Base-by-base conservation (phyloP, 164 flowering plant species). In the Nymphaea thermarum region DNA sequence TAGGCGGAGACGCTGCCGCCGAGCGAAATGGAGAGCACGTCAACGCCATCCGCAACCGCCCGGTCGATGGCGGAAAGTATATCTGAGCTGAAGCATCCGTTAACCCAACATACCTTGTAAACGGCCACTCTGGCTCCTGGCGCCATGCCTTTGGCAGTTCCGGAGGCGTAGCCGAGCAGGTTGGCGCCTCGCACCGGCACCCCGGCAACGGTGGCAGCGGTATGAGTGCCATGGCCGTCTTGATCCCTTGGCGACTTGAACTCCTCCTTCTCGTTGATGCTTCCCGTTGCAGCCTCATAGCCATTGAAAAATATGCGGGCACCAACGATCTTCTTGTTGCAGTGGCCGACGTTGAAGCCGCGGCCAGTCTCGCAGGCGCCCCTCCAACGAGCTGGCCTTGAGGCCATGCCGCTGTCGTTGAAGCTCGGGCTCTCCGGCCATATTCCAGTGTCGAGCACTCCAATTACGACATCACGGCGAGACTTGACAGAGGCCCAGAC, bases 181-280 rank as follows among this genome's bases (percentile, higher is more conserved):
- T 79, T 90, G 3, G 97, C 97, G 2, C 85, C 86, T 14, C 41
- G 76, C 5, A 89, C 96, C 0, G 86, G 86, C 10, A 82, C 64
- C 2, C 97, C 97, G 1, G 91, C 95, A 12, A 81, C 97, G 0
- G 97, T 94, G 2, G 86, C 84, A 1, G 98, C 93, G 0, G 97
- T 94, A 74, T 91, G 98, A 2, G 96, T 88, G 3, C 98, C 98
- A 65, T 94, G 98, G 11, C 97, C 98, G 18, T 91, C 96, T 68
- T 86, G 89, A 71, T 94, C 98, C 66, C 95, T 71, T 0, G 96
- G 86, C 0, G 97, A 91, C 60, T 82, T 85, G 69, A 75, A 87
- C 84, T 93, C 97, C 0, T 57, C 79, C 65, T 77, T 74, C 63
- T 82, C 94, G 59, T 86, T 79, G 59, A 89, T 81, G 25, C 68